Percentiles rank a stretch among this genome's conserved stretches.
phyloP scores from a whole-genome alignment of 2,329 filamentous ascomycete genomes.

The Aspergillus sp. region DNA sequence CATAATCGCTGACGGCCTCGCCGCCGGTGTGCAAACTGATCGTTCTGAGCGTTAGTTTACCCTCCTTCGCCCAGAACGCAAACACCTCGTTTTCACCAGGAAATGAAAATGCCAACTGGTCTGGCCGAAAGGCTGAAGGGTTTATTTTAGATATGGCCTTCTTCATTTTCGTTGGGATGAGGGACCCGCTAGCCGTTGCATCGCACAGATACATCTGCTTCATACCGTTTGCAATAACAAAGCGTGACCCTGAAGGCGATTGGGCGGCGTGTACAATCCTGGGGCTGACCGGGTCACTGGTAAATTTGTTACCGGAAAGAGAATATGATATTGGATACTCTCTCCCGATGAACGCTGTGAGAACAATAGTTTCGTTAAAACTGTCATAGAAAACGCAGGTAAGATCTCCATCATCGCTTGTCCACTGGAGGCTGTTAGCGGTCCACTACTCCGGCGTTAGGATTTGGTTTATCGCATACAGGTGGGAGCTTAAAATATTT shows the following conservation, averaged over 20 bases:
- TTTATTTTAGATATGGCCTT: slow-evolving; percentile 32
- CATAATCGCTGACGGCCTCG: slow-evolving; percentile 31
- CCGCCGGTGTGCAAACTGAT: slow-evolving; percentile 23
- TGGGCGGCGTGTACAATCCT: slow-evolving; percentile 36
- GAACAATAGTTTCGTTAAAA: slow-evolving; percentile 25
- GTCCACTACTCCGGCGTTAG: no score
- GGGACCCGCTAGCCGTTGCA: slow-evolving; percentile 27
- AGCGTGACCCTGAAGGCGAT: slow-evolving; percentile 32
- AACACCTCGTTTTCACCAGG: slow-evolving; percentile 22
- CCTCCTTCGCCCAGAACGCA: slow-evolving; percentile 23
- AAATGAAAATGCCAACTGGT: slow-evolving; percentile 30
- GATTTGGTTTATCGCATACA: slow-evolving; percentile 9
- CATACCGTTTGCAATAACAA: slow-evolving; percentile 34
- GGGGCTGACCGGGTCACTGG: slow-evolving; percentile 30
- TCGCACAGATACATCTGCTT: slow-evolving; percentile 38
- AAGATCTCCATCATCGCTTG: slow-evolving; percentile 35
- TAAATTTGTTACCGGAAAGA: slow-evolving; percentile 19
- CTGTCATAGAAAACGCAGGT: slow-evolving; percentile 37
- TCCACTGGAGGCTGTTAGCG: slow-evolving; percentile 24
- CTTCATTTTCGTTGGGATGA: slow-evolving; percentile 31
- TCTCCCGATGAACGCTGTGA: slow-evolving; percentile 26
- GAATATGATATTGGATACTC: slow-evolving; percentile 22
- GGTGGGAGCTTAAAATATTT: slow-evolving; percentile 21
- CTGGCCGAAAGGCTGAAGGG: slow-evolving; percentile 33
- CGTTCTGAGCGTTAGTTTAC: slow-evolving; percentile 28